phyloP scores from a whole-genome alignment of 2,329 filamentous ascomycete genomes.

The Calonectria naviculata region DNA sequence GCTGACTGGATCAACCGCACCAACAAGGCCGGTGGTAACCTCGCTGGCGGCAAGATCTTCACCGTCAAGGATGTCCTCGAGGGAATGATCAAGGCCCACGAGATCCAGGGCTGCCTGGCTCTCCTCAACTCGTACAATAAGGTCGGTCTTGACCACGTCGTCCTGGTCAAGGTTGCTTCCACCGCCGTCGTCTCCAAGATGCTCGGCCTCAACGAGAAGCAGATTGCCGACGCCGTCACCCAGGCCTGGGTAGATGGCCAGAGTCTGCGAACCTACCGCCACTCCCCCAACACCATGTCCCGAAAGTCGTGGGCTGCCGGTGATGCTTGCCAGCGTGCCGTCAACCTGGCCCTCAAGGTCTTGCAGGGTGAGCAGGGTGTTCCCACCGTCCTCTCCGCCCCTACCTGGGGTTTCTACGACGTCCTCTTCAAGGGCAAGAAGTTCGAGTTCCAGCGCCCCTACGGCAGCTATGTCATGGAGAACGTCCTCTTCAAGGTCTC shows the following conservation, averaged over 20 bases:
- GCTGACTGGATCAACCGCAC: constrained; percentile 98
- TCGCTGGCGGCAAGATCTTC: constrained; percentile 88
- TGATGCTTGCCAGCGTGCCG: constrained; percentile 95
- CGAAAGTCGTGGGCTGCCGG: constrained; percentile 99
- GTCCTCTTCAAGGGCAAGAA: constrained; percentile 96
- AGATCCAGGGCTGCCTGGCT: constrained; percentile 97
- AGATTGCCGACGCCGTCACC: constrained; percentile 94
- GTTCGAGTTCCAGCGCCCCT: constrained; percentile 95
- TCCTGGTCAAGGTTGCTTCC: constrained; percentile 97
- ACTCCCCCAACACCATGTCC: constrained; percentile 99
- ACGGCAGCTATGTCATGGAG: constrained; percentile 99
- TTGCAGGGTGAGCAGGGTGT: constrained; percentile 91
- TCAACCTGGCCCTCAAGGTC: constrained; percentile 92
- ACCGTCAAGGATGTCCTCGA: constrained; percentile 92
- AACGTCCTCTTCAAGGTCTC: constrained; percentile 99
- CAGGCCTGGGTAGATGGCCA: constrained; percentile 99
- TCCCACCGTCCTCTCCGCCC: constrained; percentile 91
- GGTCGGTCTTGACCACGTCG: constrained; percentile 97
- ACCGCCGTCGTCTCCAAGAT: constrained; percentile 95
- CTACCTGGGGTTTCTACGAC: constrained; percentile 98
- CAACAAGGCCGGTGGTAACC: constrained; percentile 79
- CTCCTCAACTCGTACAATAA: constrained; percentile 99
- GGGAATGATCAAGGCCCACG: constrained; percentile 99
- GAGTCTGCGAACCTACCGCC: constrained; percentile 94
- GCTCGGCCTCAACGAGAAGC: constrained; percentile 87